Evolutionary conservation across 2,329 filamentous ascomycete species (phyloP).

Genomic region (Xylariaceae sp.): DNA sequence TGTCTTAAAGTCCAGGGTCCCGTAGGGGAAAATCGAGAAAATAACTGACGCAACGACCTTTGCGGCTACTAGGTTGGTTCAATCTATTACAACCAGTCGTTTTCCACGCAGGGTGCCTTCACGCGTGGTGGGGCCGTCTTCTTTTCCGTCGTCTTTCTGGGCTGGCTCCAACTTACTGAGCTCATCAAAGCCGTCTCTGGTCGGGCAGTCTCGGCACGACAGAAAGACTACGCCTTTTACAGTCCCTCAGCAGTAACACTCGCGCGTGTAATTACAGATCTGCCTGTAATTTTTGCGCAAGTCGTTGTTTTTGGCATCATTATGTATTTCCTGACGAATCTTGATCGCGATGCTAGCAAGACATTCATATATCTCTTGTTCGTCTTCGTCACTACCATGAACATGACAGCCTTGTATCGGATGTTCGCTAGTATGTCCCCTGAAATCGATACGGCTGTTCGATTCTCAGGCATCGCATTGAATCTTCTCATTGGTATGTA

Average conservation of each 20-base stretch:
- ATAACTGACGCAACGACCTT: too few relatives aligned
- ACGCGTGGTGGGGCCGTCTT: constrained; percentile 47
- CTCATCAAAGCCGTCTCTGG: constrained; percentile 74
- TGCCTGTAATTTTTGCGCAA: constrained; percentile 61
- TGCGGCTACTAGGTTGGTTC: too few relatives aligned
- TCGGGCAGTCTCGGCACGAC: constrained; percentile 55
- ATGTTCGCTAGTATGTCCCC: constrained; percentile 33
- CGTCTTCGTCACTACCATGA: constrained; percentile 36
- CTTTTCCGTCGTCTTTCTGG: constrained; percentile 53
- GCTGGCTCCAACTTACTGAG: constrained; percentile 71
- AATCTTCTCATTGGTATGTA: constrained; percentile 49
- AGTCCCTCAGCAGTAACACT: constrained; percentile 55
- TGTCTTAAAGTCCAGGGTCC: too few relatives aligned
- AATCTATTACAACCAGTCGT: constrained; percentile 68
- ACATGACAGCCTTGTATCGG: constrained; percentile 32
- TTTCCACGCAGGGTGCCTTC: constrained; percentile 63
- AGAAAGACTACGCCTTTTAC: constrained; percentile 50
- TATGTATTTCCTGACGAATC: constrained; percentile 75
- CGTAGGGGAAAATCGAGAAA: too few relatives aligned
- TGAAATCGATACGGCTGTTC: constrained; percentile 59
- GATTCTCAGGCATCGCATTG: constrained; percentile 54
- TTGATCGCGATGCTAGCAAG: constrained; percentile 62
- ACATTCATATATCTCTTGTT: constrained; percentile 67
- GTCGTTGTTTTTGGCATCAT: constrained; percentile 67
- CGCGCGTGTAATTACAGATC: constrained; percentile 57